These are phyloP conservation scores for Parachaetomium inaequale DNA, from an alignment of 495 filamentous ascomycete species.

Conservation along the genomic window DNA sequence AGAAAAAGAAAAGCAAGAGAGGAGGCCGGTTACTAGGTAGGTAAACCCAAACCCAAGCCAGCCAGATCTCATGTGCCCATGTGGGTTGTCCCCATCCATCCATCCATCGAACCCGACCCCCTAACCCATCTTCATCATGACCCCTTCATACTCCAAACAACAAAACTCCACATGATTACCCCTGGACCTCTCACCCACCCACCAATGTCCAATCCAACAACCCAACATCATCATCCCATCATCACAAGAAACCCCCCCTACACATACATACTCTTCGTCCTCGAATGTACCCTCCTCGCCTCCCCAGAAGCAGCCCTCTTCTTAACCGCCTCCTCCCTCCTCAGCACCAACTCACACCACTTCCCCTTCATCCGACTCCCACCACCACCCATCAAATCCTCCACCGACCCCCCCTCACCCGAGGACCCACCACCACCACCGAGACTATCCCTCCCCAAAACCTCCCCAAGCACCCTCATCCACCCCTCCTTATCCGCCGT, in stretches of 20 bases:
- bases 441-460: constrained; percentile 61
- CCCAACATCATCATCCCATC: constrained; percentile 8
- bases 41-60: not conserved
- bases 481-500: constrained; percentile 82
- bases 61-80: constrained; percentile 1
- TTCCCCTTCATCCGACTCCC: constrained; percentile 44
- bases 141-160: constrained; percentile 5
- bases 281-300: constrained; percentile 45
- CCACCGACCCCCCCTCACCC: constrained; percentile 28
- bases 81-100: not conserved
- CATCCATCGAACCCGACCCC: not conserved
- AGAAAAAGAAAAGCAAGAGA: not conserved
- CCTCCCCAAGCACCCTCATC: constrained; percentile 86
- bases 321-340: constrained; percentile 47
- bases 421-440: constrained; percentile 28
- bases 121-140: not conserved
- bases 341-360: constrained; percentile 87
- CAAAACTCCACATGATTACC: constrained; percentile 2
- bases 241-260: constrained; percentile 11
- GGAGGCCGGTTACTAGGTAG: not conserved
- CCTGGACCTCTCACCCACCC: not conserved
- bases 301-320: constrained; percentile 36
- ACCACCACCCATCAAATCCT: constrained; percentile 44
- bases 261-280: constrained; percentile 53
- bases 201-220: not conserved